Evolutionary conservation across 495 filamentous ascomycete genomes (phyloP).

Genomic region (Neurospora cerealis): DNA sequence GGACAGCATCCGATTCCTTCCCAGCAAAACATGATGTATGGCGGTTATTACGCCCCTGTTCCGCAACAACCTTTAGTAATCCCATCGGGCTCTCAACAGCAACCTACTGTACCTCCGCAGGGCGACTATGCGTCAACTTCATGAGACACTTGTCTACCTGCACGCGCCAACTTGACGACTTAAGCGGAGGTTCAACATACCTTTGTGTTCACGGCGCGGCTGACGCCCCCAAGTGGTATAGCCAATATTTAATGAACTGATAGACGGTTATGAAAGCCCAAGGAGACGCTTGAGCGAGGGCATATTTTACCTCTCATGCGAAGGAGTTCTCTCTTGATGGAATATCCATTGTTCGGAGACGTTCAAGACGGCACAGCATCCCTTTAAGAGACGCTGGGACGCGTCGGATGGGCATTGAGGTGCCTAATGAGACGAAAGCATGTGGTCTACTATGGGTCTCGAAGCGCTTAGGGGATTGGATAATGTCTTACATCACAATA

Average conservation of each 20-base stretch:
- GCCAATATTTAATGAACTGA: not conserved
- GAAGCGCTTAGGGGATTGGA: not conserved
- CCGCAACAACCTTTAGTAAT: not conserved
- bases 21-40: not conserved
- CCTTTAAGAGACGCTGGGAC: not conserved
- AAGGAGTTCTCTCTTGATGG: not conserved
- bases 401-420: not conserved
- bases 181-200: not conserved
- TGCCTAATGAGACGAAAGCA: not conserved
- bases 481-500: not conserved
- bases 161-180: not conserved
- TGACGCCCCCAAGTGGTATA: not conserved
- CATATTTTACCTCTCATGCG: not conserved
- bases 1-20: not conserved
- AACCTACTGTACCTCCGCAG: not conserved
- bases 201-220: not conserved
- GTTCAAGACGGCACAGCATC: not conserved
- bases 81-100: not conserved
- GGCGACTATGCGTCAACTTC: slow-evolving; percentile 10
- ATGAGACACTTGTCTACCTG: not conserved
- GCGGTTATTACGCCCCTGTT: slow-evolving; percentile 11
- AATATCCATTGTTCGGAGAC: not conserved
- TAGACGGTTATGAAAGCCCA: not conserved
- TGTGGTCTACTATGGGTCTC: not conserved
- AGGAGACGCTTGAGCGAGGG: not conserved